A percentile compares a stretch with the other conserved stretches of the same genome.
Evolutionary conservation across 108 stramenopile genomes (phyloP).

Genomic region (Cyclotella kingstonii): DNA sequence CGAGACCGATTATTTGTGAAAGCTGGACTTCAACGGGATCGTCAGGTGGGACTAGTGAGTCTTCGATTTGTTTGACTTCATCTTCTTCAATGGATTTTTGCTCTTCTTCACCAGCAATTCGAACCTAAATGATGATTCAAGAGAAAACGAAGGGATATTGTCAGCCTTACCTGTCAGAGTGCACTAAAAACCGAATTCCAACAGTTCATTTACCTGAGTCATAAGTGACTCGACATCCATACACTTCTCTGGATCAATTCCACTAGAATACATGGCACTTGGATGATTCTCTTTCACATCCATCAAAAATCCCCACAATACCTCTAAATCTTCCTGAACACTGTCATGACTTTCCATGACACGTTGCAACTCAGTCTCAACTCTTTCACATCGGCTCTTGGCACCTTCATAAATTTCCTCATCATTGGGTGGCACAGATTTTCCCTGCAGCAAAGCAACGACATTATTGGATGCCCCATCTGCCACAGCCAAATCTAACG

Average conservation of each 20-base stretch:
- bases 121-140: constrained; percentile 37
- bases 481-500: constrained; percentile 82
- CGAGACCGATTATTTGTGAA: constrained; percentile 63
- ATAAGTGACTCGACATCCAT: constrained; percentile 57
- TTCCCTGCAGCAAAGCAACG: constrained; percentile 79
- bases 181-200: neutral
- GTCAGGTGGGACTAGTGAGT: constrained; percentile 78
- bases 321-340: constrained; percentile 72
- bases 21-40: constrained; percentile 74
- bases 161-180: neutral
- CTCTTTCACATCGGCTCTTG: constrained; percentile 67
- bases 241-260: constrained; percentile 40
- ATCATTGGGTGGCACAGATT: constrained; percentile 75
- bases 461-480: constrained; percentile 82
- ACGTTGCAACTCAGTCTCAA: constrained; percentile 78
- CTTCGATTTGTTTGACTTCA: constrained; percentile 80
- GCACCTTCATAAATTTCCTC: constrained; percentile 72
- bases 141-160: neutral
- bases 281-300: constrained; percentile 75
- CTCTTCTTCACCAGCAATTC: constrained; percentile 75
- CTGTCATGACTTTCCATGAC: constrained; percentile 56
- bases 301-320: constrained; percentile 66
- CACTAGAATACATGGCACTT: constrained; percentile 71
- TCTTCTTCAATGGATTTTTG: constrained; percentile 67
- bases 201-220: constrained; percentile 61